Percentiles rank a stretch among this genome's conserved stretches.
Evolutionary conservation across 495 filamentous ascomycete species (phyloP).

Genomic region (Penicillium alfredii): DNA sequence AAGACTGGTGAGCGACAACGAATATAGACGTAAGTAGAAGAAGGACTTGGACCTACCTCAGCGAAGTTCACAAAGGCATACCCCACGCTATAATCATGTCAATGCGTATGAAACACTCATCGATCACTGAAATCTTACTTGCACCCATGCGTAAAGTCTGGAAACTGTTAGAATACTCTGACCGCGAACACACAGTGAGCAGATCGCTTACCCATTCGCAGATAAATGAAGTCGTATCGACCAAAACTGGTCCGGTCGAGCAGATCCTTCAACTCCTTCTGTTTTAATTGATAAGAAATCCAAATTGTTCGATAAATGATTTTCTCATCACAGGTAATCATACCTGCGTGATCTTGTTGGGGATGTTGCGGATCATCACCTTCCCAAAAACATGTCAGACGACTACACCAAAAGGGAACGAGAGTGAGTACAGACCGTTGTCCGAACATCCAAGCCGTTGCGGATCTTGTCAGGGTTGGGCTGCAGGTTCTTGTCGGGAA

Average conservation of each 20-base stretch:
- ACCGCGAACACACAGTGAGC: not conserved
- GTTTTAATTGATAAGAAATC: slow-evolving; percentile 19
- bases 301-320: too few relatives aligned
- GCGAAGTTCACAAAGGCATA: slow-evolving; percentile 98
- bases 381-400: slow-evolving; percentile 23
- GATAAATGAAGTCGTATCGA: slow-evolving; percentile 89
- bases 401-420: too few relatives aligned
- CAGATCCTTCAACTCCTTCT: slow-evolving; percentile 66
- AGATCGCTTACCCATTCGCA: slow-evolving; percentile 66
- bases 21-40: not conserved
- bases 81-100: slow-evolving; percentile 62
- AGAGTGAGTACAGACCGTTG: too few relatives aligned
- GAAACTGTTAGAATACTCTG: slow-evolving; percentile 2
- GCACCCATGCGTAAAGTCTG: slow-evolving; percentile 82
- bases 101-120: not conserved
- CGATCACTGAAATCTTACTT: slow-evolving; percentile 51
- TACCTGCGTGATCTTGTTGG: slow-evolving; percentile 80
- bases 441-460: too few relatives aligned
- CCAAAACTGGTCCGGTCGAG: slow-evolving; percentile 73
- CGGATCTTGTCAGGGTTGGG: too few relatives aligned
- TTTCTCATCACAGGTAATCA: too few relatives aligned
- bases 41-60: slow-evolving; percentile 50
- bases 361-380: slow-evolving; percentile 97
- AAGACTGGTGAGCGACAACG: slow-evolving; percentile 14
- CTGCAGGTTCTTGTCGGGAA: too few relatives aligned